A percentile compares a stretch with the other conserved stretches of the same genome.
These are phyloP conservation scores for Puccinia coronata DNA, from an alignment of 1,284 basidiomycete genomes.

Conservation along the genomic window DNA sequence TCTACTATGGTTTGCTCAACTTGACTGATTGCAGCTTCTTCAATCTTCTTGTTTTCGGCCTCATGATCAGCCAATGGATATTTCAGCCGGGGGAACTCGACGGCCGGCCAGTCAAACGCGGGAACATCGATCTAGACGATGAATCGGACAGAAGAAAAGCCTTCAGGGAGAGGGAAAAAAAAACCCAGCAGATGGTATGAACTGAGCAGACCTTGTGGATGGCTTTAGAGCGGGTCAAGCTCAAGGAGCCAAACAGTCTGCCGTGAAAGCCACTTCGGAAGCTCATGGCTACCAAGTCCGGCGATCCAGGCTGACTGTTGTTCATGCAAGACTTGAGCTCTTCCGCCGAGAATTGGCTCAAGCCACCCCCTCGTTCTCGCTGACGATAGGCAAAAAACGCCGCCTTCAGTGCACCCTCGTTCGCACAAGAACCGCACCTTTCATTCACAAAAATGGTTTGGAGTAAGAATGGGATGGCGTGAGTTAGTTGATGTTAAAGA, in stretches of 20 bases:
- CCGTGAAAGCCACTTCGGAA: slow-evolving; percentile 64
- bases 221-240: slow-evolving; percentile 60
- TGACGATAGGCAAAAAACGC: slow-evolving; percentile 63
- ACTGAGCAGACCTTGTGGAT: slow-evolving; percentile 60
- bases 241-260: slow-evolving; percentile 62
- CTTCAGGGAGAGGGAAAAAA: background rate
- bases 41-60: slow-evolving; percentile 61
- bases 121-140: slow-evolving; percentile 62
- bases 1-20: slow-evolving; percentile 60
- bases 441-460: background rate
- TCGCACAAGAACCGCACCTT: slow-evolving; percentile 48
- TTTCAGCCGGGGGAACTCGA: slow-evolving; percentile 63
- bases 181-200: background rate
- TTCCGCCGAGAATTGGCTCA: slow-evolving; percentile 53
- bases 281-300: slow-evolving; percentile 63
- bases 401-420: slow-evolving; percentile 64
- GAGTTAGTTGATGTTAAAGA: no score
- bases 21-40: slow-evolving; percentile 57
- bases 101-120: slow-evolving; percentile 65
- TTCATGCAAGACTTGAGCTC: slow-evolving; percentile 52
- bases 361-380: slow-evolving; percentile 57
- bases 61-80: slow-evolving; percentile 62
- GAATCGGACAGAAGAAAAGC: background rate
- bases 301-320: slow-evolving; percentile 60
- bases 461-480: background rate